Conservation (phyloP, 2,329 filamentous ascomycete species). For the Pseudogymnoascus verrucosus region DNA sequence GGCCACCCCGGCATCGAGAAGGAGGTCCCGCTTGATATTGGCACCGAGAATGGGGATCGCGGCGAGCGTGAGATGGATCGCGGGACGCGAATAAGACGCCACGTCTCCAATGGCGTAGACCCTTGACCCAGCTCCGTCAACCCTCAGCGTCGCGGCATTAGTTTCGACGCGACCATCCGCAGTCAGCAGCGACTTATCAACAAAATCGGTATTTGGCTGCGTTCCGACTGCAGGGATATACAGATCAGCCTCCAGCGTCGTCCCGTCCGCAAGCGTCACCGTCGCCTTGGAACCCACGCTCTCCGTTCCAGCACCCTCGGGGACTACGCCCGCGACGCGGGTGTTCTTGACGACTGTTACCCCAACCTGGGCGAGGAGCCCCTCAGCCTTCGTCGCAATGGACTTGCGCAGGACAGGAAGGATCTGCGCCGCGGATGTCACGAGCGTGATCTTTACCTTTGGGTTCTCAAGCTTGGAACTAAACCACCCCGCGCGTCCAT, state of each 20-base stretch:
- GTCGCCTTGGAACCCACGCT: slow-evolving; percentile 24
- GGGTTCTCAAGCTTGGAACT: slow-evolving; percentile 25
- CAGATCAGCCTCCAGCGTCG: slow-evolving; percentile 34
- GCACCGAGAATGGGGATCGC: slow-evolving; percentile 37
- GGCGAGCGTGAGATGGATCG: slow-evolving; percentile 34
- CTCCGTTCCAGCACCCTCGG: slow-evolving; percentile 25
- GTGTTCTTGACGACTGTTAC: slow-evolving; percentile 38
- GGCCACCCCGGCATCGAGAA: slow-evolving; percentile 28
- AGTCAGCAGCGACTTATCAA: slow-evolving; percentile 26
- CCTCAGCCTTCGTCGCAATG: slow-evolving; percentile 35
- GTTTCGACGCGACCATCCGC: slow-evolving; percentile 33
- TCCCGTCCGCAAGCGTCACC: slow-evolving; percentile 34
- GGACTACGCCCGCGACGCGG: slow-evolving; percentile 29
- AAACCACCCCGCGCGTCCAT: slow-evolving; percentile 36
- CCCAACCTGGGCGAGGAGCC: slow-evolving; percentile 35
- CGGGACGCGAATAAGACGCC: slow-evolving; percentile 32
- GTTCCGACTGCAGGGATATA: slow-evolving; percentile 41
- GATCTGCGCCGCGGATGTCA: slow-evolving; percentile 33
- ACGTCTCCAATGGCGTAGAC: slow-evolving; percentile 42
- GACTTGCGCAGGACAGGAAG: slow-evolving; percentile 34
- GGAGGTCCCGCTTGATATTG: slow-evolving; percentile 43
- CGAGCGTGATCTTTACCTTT: slow-evolving; percentile 37
- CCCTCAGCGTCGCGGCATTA: slow-evolving; percentile 31
- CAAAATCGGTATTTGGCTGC: slow-evolving; percentile 34
- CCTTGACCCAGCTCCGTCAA: slow-evolving; percentile 29